These are phyloP conservation scores for Salvia miltiorrhiza DNA, from an alignment of 257 asterid species.

Conservation along the genomic window DNA sequence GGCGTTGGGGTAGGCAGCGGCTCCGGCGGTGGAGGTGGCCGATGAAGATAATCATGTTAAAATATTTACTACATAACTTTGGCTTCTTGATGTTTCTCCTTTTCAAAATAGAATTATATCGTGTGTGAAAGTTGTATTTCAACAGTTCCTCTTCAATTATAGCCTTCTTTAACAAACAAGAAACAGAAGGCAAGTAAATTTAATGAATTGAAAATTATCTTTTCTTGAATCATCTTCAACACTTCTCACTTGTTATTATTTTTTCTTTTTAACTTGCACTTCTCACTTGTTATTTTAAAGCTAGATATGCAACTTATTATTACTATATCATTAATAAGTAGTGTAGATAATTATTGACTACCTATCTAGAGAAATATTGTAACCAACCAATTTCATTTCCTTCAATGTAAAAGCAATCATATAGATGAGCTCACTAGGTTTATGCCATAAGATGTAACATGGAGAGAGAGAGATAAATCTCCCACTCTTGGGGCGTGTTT, in stretches of 20 bases:
- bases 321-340: no score
- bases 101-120: no score
- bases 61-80: neutral
- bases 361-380: no score
- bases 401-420: no score
- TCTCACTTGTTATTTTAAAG: no score
- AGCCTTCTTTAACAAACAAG: constrained; percentile 14
- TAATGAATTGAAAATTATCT: neutral
- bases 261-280: no score
- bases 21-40: constrained; percentile 31
- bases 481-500: no score
- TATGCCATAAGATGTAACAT: no score
- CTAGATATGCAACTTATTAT: neutral
- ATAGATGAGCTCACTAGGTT: no score
- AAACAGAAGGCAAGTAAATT: constrained; percentile 13
- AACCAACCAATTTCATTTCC: no score
- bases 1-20: constrained; percentile 38
- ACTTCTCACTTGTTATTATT: neutral
- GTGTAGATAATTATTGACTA: no score
- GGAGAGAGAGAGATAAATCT: no score
- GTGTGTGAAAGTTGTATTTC: constrained; percentile 2
- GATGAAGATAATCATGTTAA: constrained; percentile 5
- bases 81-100: neutral
- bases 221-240: neutral
- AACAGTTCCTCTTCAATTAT: neutral